phyloP scores from a whole-genome alignment of 305 asterid species.

The Ajuga reptans region DNA sequence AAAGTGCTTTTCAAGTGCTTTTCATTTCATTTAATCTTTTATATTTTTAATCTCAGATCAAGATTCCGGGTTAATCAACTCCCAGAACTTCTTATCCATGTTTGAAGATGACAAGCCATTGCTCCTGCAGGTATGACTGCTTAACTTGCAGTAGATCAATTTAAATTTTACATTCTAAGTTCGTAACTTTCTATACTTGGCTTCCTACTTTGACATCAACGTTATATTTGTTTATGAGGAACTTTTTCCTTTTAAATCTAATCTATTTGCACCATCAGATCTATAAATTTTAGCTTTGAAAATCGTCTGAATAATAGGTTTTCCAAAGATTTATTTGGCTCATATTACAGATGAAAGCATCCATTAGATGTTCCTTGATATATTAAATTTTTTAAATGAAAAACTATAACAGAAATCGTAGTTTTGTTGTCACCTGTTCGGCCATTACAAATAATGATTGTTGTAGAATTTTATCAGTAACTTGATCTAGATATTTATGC shows the following conservation, averaged over 20 bases:
- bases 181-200: slow-evolving; percentile 8
- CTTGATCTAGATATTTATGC: background rate
- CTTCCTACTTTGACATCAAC: slow-evolving; percentile 1
- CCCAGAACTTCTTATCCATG: slow-evolving; percentile 50
- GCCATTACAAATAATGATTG: background rate
- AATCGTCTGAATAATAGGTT: background rate
- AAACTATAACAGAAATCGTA: background rate
- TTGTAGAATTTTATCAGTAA: background rate
- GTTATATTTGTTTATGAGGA: slow-evolving; percentile 1
- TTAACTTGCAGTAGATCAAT: slow-evolving; percentile 18
- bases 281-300: background rate
- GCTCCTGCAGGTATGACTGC: slow-evolving; percentile 61
- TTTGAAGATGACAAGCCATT: slow-evolving; percentile 62
- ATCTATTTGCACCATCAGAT: background rate
- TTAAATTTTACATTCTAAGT: slow-evolving; percentile 1
- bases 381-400: background rate
- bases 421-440: too few species aligned
- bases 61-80: slow-evolving; percentile 39
- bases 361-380: background rate
- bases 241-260: background rate
- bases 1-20: slow-evolving; percentile 18
- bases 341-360: background rate
- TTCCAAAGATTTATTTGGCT: background rate
- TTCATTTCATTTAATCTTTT: background rate
- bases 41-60: slow-evolving; percentile 22